Evolutionary conservation across 495 filamentous ascomycete species (phyloP).

Genomic region (Daldinia childiae): DNA sequence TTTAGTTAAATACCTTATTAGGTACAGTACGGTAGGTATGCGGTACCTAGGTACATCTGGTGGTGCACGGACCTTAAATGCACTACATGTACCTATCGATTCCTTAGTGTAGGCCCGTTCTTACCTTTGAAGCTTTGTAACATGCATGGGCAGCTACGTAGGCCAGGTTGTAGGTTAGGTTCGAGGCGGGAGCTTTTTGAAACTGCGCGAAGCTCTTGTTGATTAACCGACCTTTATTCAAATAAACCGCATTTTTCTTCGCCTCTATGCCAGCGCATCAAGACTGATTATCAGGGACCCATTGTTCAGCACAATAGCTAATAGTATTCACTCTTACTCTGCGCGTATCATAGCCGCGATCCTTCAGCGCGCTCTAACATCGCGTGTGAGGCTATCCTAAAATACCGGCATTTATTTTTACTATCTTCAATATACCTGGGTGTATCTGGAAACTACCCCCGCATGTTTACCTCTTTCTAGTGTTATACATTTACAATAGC

Average conservation of each 20-base stretch:
- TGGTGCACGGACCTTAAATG: neutral
- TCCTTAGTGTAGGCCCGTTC: neutral
- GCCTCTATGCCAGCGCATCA: neutral
- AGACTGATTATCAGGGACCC: neutral
- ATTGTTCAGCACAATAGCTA: neutral
- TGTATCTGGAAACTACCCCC: neutral
- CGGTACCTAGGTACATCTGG: neutral
- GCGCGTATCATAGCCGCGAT: constrained; percentile 4
- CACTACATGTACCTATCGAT: neutral
- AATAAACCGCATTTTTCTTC: neutral
- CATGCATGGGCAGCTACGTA: neutral
- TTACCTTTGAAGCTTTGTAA: neutral
- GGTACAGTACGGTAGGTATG: neutral
- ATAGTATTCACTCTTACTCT: neutral
- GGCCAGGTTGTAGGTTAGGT: neutral
- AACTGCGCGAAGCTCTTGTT: constrained; percentile 2
- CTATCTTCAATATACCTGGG: neutral
- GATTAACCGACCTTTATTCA: neutral
- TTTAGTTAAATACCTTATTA: neutral
- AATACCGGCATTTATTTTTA: neutral
- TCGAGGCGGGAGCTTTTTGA: constrained; percentile 1
- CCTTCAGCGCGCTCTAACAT: neutral
- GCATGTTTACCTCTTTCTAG: neutral
- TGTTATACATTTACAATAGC: neutral
- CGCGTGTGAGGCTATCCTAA: neutral